phyloP scores from a whole-genome alignment of 495 filamentous ascomycete species.

The Penicillium mononematosum region DNA sequence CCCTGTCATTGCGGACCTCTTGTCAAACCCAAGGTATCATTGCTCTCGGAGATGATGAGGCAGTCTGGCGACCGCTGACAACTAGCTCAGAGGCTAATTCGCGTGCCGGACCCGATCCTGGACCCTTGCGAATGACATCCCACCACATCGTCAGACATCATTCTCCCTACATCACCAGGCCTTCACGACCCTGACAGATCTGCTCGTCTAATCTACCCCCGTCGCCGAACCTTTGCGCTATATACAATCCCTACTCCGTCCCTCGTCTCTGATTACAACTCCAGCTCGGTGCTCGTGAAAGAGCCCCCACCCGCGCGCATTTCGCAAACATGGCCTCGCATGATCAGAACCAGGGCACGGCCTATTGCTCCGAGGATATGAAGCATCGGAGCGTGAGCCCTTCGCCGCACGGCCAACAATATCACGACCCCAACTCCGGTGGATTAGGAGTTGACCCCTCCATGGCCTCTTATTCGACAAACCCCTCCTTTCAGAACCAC shows the following conservation, averaged over 20 bases:
- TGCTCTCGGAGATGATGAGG: background rate
- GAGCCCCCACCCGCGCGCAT: conserved; percentile 21
- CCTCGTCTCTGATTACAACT: conserved; percentile 4
- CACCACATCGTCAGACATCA: conserved; percentile 4
- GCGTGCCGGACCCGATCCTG: conserved; percentile 1
- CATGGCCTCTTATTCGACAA: conserved; percentile 33
- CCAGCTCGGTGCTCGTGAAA: conserved; percentile 18
- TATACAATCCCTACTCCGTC: background rate
- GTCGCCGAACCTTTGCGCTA: conserved; percentile 2
- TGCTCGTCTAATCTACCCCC: background rate
- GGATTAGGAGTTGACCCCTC: conserved; percentile 40
- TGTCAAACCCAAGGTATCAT: conserved; percentile 8
- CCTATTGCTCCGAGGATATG: conserved; percentile 27
- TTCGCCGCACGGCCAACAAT: conserved; percentile 38
- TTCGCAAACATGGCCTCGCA: conserved; percentile 38
- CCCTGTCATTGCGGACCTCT: conserved; percentile 1
- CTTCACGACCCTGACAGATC: conserved; percentile 9
- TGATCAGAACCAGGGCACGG: conserved; percentile 32
- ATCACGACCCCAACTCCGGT: conserved; percentile 37
- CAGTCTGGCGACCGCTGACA: conserved; percentile 13
- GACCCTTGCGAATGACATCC: conserved; percentile 25
- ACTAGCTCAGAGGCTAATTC: conserved; percentile 8
- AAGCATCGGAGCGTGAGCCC: conserved; percentile 47
- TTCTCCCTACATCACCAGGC: conserved; percentile 10
- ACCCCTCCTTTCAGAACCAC: conserved; percentile 28